Base-by-base conservation (phyloP, 1,284 basidiomycete genomes). In the Hemileia vastatrix region DNA sequence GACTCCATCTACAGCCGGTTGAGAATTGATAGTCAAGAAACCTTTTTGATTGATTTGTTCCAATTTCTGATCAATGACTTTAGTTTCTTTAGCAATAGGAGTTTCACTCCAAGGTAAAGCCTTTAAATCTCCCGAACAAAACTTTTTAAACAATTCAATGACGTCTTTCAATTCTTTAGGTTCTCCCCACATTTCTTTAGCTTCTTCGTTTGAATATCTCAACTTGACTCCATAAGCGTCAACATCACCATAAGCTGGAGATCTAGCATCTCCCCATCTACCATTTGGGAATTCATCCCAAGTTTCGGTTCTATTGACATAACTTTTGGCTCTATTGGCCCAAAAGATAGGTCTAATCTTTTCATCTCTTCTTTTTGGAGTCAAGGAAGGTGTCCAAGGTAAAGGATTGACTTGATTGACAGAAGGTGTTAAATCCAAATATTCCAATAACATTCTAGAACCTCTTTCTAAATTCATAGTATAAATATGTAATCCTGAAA, bases 281-380 rank as follows among this genome's bases (percentile, higher is more conserved):
- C 94, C 95, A 76, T 98, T 98, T 51, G 94, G 94, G 77, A 94
- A 98, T 77, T 98, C 94, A 77, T 98, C 94, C 94, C 94, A 98
- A 72, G 64, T 69, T 55, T 70, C 66, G 55, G 76, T 94, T 54
- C 92, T 86, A 13, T 88, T 88, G 48, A 94, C 80, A 76, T 94
- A 94, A 2, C 89, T 93, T 73, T 89, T 86, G 50, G 89, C 83
- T 47, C 91, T 82, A 78, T 95, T 94, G 19, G 90, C 89, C 90
- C 88, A 91, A 79, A 91, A 95, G 72, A 96, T 95, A 2, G 92
- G 92, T 52, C 92, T 85, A 68, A 93, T 95, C 45, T 82, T 87
- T 78, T 96, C 92, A 68, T 83, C 80, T 54, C 92, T 84, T 64
- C 92, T 83, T 71, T 82, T 87, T 23, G 91, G 90, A 0, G 91